A percentile compares a stretch with the other conserved stretches of the same genome.
phyloP scores from a whole-genome alignment of 2,329 filamentous ascomycete species.

The Trichoderma sp. region DNA sequence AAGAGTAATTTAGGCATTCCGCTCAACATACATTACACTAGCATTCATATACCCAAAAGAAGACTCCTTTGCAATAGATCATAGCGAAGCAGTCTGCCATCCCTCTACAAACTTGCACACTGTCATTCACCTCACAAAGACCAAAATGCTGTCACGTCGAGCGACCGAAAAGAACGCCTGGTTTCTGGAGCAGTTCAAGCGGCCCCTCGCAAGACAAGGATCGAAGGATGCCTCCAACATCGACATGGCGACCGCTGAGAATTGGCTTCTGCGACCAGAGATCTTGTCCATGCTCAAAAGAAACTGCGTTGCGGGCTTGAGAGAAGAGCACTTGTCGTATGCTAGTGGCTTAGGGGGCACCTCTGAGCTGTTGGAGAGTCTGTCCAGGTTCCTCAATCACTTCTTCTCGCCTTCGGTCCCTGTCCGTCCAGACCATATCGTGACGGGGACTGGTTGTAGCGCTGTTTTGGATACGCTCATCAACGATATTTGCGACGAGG shows the following conservation, averaged over 20 bases:
- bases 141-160: conserved; percentile 21
- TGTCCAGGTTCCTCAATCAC: conserved; percentile 18
- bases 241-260: conserved; percentile 25
- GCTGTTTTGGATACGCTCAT: conserved; percentile 19
- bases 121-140: background rate
- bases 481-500: conserved; percentile 22
- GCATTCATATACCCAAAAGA: no score
- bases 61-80: no score
- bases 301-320: background rate
- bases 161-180: conserved; percentile 21
- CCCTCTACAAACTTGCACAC: background rate
- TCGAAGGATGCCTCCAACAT: conserved; percentile 2
- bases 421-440: conserved; percentile 16
- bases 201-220: conserved; percentile 11
- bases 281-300: conserved; percentile 14
- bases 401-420: conserved; percentile 13
- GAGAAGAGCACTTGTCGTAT: conserved; percentile 22
- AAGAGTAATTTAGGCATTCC: no score
- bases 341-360: conserved; percentile 21
- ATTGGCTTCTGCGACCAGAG: conserved; percentile 25
- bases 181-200: conserved; percentile 25
- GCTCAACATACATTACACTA: no score
- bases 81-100: no score
- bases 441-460: conserved; percentile 17
- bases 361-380: background rate